Base-by-base conservation (phyloP, 805 yeast genomes). In the Millerozyma acaciae region DNA sequence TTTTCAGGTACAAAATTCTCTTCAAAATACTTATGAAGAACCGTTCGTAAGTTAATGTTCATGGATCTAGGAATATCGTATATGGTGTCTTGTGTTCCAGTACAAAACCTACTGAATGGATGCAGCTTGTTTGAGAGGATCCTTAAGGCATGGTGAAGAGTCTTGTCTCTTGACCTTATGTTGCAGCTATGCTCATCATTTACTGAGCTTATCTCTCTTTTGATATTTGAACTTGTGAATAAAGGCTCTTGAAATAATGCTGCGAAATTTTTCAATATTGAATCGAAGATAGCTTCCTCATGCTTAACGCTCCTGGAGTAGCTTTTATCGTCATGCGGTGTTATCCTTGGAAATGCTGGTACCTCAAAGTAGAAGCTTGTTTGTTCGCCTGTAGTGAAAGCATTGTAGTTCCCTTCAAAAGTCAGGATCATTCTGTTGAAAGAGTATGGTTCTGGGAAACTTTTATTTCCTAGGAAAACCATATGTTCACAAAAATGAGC, bases 141-240 rank as follows among this genome's bases (percentile, higher is more conserved):
- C 29, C 81, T 65, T 5, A 74, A 49, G 0, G 80, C 84, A 42
- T 84, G 87, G 39, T 70, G 78, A 19, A 79, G 44, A 0, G 75
- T 49, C 48, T 80, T 79, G 4, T 62, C 65, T 0, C 42, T 9
- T 9, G 60, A 55, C 1, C 64, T 45, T 9, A 65, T 57, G 40
- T 83, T 84, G n/a, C 68, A 63, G 4, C 53, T 57, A 48, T 83
- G 89, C 43, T 84, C 94, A 47, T 76, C 78, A 42, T 81, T 75
- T 21, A 84, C 68, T 0, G 85, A 78, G 29, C 62, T 56, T 0
- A 80, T 61, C 51, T 84, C 90, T 31, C 67, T 62, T 21, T 62
- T 58, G 8, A 75, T 59, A 26, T 57, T 47, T 2, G 43, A 43
- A 8, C 61, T 57, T 26, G 64, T 56, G 44, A 83, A 79, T 3